phyloP scores from a whole-genome alignment of 176 grass and related monocot species.

The Ensete glaucum region DNA sequence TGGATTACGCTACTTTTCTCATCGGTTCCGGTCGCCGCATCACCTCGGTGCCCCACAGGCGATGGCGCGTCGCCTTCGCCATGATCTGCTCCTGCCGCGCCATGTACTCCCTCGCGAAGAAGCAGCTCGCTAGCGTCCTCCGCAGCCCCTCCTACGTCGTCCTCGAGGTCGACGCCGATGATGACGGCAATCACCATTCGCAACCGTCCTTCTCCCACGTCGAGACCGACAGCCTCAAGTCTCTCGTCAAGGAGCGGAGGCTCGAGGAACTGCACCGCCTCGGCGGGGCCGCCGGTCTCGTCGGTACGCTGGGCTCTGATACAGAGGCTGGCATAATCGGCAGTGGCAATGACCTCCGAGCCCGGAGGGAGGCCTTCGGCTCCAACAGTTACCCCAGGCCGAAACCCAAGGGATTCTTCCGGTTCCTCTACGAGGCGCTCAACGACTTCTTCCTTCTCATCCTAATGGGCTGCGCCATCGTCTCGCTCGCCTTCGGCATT shows the following conservation, averaged over 20 bases:
- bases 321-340: background rate
- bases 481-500: constrained; percentile 21
- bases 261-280: constrained; percentile 2
- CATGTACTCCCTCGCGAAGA: constrained; percentile 1
- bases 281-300: background rate
- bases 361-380: background rate
- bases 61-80: constrained; percentile 11
- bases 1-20: background rate
- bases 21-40: background rate
- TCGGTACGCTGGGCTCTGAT: background rate
- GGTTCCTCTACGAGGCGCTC: constrained; percentile 1
- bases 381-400: background rate
- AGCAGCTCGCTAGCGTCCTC: background rate
- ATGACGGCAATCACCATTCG: background rate
- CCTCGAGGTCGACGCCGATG: background rate
- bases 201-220: background rate
- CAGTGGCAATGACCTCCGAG: background rate
- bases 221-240: background rate
- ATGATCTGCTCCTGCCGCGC: constrained; percentile 8
- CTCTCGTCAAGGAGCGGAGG: constrained; percentile 4
- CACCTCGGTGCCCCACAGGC: background rate
- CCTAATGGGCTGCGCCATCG: constrained; percentile 8
- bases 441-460: constrained; percentile 15
- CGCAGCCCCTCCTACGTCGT: constrained; percentile 4
- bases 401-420: constrained; percentile 9